These are phyloP conservation scores for Saussurea involucrata DNA, from an alignment of 129 eudicot species.

Conservation along the genomic window DNA sequence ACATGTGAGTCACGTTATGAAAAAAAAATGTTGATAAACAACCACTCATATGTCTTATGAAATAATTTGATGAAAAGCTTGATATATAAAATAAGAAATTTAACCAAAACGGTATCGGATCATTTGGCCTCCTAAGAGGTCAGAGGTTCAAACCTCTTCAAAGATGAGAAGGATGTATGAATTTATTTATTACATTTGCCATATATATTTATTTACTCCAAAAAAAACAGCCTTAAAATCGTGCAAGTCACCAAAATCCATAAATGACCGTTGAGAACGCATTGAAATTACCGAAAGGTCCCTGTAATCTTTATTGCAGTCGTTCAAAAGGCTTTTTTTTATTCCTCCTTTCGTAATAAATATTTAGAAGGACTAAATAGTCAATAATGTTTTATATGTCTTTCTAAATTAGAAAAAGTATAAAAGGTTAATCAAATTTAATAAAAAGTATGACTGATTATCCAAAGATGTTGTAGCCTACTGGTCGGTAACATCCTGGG, in stretches of 20 bases:
- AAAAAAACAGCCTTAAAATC: neutral
- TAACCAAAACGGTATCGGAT: too few species aligned
- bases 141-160: too few species aligned
- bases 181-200: too few species aligned
- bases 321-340: slow-evolving; percentile 12
- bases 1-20: neutral
- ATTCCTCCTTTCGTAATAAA: neutral
- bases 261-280: slow-evolving; percentile 24
- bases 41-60: neutral
- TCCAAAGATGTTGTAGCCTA: too few species aligned
- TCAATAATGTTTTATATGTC: neutral
- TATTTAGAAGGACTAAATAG: neutral
- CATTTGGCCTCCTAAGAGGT: too few species aligned
- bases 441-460: too few species aligned
- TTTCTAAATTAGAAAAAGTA: neutral
- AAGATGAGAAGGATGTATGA: too few species aligned
- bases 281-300: slow-evolving; percentile 12
- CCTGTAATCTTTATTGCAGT: neutral
- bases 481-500: too few species aligned
- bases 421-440: too few species aligned
- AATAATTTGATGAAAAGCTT: neutral
- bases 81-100: neutral
- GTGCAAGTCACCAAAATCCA: neutral
- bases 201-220: too few species aligned
- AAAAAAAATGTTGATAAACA: neutral